Evolutionary conservation across 2,329 filamentous ascomycete genomes (phyloP).

Genomic region (Tolypocladium album): DNA sequence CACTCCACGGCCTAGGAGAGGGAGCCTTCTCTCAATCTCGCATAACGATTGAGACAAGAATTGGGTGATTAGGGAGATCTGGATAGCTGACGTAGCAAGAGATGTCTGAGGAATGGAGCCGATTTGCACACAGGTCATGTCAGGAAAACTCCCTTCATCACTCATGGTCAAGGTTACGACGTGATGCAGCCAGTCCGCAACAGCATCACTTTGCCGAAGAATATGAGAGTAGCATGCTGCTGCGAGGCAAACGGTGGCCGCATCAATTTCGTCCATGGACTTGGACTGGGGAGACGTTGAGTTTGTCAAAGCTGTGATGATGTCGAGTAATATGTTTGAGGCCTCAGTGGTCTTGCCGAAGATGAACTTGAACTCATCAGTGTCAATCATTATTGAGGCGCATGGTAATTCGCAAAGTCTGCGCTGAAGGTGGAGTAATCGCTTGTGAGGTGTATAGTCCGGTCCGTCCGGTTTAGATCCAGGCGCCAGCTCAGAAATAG

Average conservation of each 20-base stretch:
- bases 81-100: conserved; percentile 1
- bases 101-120: neutral
- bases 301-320: neutral
- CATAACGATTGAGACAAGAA: conserved; percentile 1
- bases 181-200: neutral
- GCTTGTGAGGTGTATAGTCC: neutral
- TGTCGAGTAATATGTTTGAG: conserved; percentile 1
- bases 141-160: neutral
- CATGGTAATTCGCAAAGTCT: neutral
- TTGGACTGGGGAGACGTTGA: neutral
- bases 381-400: neutral
- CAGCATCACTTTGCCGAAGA: conserved; percentile 1
- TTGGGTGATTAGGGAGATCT: conserved; percentile 1
- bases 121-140: conserved; percentile 1
- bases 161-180: neutral
- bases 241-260: conserved; percentile 1
- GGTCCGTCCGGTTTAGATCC: neutral
- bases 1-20: neutral
- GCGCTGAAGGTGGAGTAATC: neutral
- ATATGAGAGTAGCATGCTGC: conserved; percentile 2
- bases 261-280: neutral
- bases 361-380: neutral
- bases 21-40: conserved; percentile 2
- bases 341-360: neutral
- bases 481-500: neutral